Evolutionary conservation across 75 land plant genomes (phyloP), one percentile per base, ranked within the genome.

Genomic region (Picea sitchensis): DNA sequence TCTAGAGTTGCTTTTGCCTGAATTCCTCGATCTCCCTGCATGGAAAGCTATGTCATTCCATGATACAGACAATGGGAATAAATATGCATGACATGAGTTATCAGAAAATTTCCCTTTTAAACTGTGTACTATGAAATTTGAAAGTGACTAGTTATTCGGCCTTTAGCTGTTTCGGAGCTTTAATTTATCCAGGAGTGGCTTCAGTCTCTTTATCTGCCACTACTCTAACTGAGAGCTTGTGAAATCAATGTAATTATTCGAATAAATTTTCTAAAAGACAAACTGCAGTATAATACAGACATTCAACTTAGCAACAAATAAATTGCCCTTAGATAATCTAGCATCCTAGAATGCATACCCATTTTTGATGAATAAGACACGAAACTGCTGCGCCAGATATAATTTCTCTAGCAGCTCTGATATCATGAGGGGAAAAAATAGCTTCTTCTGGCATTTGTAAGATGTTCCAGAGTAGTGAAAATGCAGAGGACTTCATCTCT

Each of bases 331-430:
- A 47, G 9, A 26, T 34, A 79, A 20, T 68, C 26, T 21, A 21
- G 20, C 73, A 58, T 79, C 8, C 77, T 17, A 64, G 1, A 18
- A 76, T 76, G 54, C 81, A 31, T 34, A 80, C 81, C 81, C 81
- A 80, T 74, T 58, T 80, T 34, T 80, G 76, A 80, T 73, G 76
- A 51, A 73, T 73, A 73, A 80, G 41, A 73, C 81, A 80, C 3
- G 81, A 31, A 73, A 74, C 61, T 75, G 81, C 77, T 20, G 81
- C 59, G 30, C 36, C 73, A 23, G 62, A 12, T 57, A 80, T 80
- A 74, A 80, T 56, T 58, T 75, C 78, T 41, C 81, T 47, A 12
- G 76, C 81, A 5, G 60, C 44, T 56, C 26, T 54, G 41, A 58
- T 18, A 30, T 77, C 78, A 6, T 80, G 60, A 32, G 38, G 44